Evolutionary conservation across 495 filamentous ascomycete species (phyloP).

Genomic region (Aspergillus campestris): DNA sequence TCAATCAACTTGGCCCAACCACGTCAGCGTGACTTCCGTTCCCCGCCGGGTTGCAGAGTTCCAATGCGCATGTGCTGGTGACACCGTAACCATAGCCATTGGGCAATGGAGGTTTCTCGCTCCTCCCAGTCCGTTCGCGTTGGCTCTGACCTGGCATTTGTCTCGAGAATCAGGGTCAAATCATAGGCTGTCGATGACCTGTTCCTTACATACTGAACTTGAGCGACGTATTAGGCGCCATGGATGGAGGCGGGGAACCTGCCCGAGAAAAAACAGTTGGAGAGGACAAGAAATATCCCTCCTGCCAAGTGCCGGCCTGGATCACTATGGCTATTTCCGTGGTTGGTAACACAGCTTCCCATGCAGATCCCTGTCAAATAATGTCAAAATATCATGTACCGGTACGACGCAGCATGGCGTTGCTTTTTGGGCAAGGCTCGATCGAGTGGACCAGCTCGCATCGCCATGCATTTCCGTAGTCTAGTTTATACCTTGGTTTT

Average conservation of each 20-base stretch:
- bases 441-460: constrained; percentile 12
- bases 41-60: too few species aligned
- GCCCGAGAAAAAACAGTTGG: too few species aligned
- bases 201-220: neutral
- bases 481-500: constrained; percentile 7
- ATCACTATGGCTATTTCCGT: too few species aligned
- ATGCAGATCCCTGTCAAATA: constrained; percentile 10
- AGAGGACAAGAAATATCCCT: neutral
- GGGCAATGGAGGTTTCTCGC: too few species aligned
- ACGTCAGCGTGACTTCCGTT: too few species aligned
- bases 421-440: constrained; percentile 5
- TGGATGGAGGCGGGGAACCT: too few species aligned
- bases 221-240: too few species aligned
- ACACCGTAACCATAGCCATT: too few species aligned
- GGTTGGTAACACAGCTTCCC: too few species aligned
- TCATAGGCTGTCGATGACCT: neutral
- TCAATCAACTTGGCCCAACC: too few species aligned
- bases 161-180: neutral
- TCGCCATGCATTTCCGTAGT: constrained; percentile 11
- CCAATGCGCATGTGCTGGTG: too few species aligned
- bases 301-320: neutral
- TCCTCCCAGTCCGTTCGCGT: too few species aligned
- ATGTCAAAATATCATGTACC: constrained; percentile 7
- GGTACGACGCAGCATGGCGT: constrained; percentile 7
- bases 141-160: neutral